These are phyloP conservation scores for Delonix regia DNA, from an alignment of 306 rosid genomes.

Conservation along the genomic window DNA sequence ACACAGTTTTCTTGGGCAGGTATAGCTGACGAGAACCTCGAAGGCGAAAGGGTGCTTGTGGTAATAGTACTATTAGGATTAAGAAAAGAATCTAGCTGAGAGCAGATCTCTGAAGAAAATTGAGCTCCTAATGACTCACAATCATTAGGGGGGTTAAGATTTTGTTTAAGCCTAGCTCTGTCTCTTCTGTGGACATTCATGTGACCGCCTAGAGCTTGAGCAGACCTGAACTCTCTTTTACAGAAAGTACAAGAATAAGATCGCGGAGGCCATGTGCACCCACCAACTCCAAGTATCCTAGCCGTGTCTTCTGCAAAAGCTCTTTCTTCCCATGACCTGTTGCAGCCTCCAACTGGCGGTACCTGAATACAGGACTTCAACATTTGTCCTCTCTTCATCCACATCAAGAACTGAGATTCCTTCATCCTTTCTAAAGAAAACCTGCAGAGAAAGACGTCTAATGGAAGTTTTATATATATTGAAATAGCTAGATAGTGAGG, in stretches of 20 bases:
- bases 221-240: conserved; percentile 81
- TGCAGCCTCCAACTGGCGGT: conserved; percentile 6
- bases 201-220: conserved; percentile 98
- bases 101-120: no score
- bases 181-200: conserved; percentile 94
- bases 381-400: background rate
- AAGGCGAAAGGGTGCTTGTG: conserved; percentile 26
- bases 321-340: conserved; percentile 70
- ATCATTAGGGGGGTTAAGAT: conserved; percentile 36
- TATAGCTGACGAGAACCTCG: conserved; percentile 30
- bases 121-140: no score
- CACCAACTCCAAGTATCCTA: conserved; percentile 62
- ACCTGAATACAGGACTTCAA: background rate
- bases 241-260: conserved; percentile 90
- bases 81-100: background rate
- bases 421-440: background rate
- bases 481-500: background rate
- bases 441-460: background rate
- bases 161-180: conserved; percentile 76
- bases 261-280: conserved; percentile 84
- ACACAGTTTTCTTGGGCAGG: background rate
- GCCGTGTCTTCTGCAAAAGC: conserved; percentile 85
- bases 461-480: no score
- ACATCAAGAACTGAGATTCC: background rate
- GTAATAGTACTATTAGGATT: conserved; percentile 15